These are phyloP conservation scores for Metrosideros polymorpha DNA, from an alignment of 441 rosid species.

Conservation along the genomic window DNA sequence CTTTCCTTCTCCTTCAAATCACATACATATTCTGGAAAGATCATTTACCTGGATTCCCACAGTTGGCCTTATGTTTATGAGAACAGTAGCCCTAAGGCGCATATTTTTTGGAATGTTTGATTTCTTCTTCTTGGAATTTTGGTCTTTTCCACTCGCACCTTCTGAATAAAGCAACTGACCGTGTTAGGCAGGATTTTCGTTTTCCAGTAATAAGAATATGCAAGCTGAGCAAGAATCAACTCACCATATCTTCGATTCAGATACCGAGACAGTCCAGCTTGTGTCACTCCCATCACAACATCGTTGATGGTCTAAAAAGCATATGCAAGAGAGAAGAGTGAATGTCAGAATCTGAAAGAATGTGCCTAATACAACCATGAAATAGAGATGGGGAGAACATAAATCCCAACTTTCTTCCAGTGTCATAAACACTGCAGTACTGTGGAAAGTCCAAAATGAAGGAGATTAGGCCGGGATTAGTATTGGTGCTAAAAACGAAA, in stretches of 20 bases:
- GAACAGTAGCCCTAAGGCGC: constrained; percentile 51
- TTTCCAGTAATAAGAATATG: not conserved
- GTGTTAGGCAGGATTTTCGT: not conserved
- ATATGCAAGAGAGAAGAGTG: not conserved
- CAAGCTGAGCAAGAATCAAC: not conserved
- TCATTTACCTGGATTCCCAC: constrained; percentile 54
- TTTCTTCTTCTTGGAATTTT: constrained; percentile 13
- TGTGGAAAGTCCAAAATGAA: not conserved
- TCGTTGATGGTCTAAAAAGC: constrained; percentile 57
- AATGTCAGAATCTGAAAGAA: not conserved
- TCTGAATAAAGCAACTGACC: not conserved
- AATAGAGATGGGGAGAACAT: not conserved
- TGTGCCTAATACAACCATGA: not conserved
- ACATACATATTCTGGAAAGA: not conserved
- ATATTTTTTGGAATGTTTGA: constrained; percentile 20
- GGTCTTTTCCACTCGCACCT: constrained; percentile 14
- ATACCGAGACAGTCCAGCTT: constrained; percentile 63
- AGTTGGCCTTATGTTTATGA: constrained; percentile 51
- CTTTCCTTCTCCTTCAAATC: not conserved
- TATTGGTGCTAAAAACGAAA: not conserved
- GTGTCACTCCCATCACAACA: constrained; percentile 60
- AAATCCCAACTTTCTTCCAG: not conserved
- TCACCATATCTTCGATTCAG: constrained; percentile 45
- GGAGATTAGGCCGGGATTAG: not conserved
- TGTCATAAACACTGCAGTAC: not conserved